Evolutionary conservation across 2,329 filamentous ascomycete species (phyloP), one percentile per base, ranked within the genome.

Genomic region (Trichothecium roseum): DNA sequence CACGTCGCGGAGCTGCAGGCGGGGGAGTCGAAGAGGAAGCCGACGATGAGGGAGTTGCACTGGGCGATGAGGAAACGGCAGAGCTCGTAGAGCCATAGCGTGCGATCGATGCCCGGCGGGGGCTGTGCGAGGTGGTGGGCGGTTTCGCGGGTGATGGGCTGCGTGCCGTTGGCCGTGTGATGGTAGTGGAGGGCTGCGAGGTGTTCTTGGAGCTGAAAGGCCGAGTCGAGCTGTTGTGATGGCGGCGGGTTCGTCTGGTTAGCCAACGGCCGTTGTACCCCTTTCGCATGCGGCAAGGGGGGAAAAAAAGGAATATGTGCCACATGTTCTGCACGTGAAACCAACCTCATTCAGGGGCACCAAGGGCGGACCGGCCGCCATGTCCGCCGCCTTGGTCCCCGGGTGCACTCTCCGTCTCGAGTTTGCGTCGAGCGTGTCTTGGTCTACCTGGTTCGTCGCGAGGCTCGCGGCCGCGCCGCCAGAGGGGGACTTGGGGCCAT

Each of bases 161-260:
- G 63, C 24, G 78, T 80, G 45, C 74, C 74, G 43, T 72, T 67
- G 35, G 65, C 68, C 2, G 85, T 94, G 55, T 84, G 80, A 55
- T 82, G 70, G 58, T 88, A 79, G 64, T 96, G 85, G 13, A 95
- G 74, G 26, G 91, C 85, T 57, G 93, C 89, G 37, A 98, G 80
- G 54, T 98, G 89, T 62, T 98, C 91, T 59, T 95, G 93, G 14
- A 96, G 76, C 58, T 95, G 91, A 56, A 96, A 98, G 30, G 91
- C 84, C 16, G 89, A 96, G 55, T 98, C 88, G 46, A 98, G 86
- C 84, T 95, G 56, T 37, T 30, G 32, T 24, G 6, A 10, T 24
- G 10, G 20, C 10, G 10, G 10, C 20, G 10, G 6, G 6, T 6
- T 24, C 20, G 10, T 27, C 6, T 17, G 17, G 29, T 14, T n/a